phyloP scores from a whole-genome alignment of 163 green algal genomes.

The Chloromonas sp. region DNA sequence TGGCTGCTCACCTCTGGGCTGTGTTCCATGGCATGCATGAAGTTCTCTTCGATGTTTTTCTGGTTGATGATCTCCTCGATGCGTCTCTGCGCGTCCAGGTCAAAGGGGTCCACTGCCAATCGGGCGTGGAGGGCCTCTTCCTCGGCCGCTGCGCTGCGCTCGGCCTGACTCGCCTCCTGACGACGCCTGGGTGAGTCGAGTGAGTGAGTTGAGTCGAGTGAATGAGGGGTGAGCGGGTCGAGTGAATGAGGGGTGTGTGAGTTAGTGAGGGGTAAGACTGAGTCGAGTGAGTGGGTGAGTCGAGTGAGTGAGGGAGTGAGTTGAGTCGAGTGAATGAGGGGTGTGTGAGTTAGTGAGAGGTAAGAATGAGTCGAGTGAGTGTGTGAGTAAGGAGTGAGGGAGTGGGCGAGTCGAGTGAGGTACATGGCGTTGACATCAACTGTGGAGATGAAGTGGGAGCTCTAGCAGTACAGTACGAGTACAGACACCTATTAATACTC shows the following conservation, averaged over 20 bases:
- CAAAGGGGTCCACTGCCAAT: slow-evolving; percentile 72
- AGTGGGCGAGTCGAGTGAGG: background rate
- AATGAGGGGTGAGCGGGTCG: background rate
- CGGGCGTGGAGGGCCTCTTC: slow-evolving; percentile 17
- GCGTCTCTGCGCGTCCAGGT: slow-evolving; percentile 66
- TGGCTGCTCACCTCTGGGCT: slow-evolving; percentile 65
- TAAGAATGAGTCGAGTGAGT: background rate
- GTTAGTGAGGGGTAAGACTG: too few species aligned
- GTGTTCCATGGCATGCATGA: slow-evolving; percentile 78
- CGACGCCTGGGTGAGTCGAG: too few species aligned
- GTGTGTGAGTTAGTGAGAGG: background rate
- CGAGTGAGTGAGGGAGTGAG: too few species aligned
- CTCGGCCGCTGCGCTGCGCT: slow-evolving; percentile 9
- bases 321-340: background rate
- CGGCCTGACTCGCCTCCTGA: background rate
- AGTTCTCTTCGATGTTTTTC: slow-evolving; percentile 88
- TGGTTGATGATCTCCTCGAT: slow-evolving; percentile 84
- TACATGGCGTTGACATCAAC: background rate
- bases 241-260: background rate
- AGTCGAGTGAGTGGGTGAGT: background rate
- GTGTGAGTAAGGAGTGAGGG: too few species aligned
- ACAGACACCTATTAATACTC: background rate
- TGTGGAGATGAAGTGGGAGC: background rate
- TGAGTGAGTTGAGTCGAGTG: background rate
- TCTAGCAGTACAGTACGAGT: background rate